These are phyloP conservation scores for Striga hermonthica DNA, from an alignment of 305 asterid species.

Conservation along the genomic window DNA sequence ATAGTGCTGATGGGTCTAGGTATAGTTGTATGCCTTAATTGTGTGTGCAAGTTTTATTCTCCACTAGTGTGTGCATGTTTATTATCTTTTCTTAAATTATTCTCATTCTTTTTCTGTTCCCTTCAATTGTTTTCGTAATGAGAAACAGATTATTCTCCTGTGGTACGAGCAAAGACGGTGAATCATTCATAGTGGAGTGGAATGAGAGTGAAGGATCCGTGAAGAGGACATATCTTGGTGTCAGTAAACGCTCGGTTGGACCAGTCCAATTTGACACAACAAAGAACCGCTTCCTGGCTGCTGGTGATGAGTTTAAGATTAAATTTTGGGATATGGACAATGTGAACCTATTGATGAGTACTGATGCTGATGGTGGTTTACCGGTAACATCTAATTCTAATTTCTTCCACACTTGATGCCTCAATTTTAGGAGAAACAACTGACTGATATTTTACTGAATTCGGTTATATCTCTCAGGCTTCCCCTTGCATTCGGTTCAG, in stretches of 20 bases:
- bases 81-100: neutral
- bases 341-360: constrained; percentile 39
- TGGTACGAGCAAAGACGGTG: constrained; percentile 72
- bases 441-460: constrained; percentile 18
- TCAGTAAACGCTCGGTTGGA: constrained; percentile 53
- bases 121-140: neutral
- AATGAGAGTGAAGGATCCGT: constrained; percentile 68
- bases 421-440: constrained; percentile 9
- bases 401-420: constrained; percentile 16
- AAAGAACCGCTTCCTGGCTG: constrained; percentile 63
- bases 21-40: constrained; percentile 23
- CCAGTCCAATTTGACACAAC: constrained; percentile 73
- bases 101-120: neutral
- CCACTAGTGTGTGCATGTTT: no score
- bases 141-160: constrained; percentile 64
- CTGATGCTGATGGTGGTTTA: constrained; percentile 73
- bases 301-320: constrained; percentile 66
- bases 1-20: constrained; percentile 53
- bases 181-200: constrained; percentile 68
- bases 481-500: constrained; percentile 63
- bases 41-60: neutral
- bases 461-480: constrained; percentile 43
- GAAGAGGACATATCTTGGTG: constrained; percentile 58
- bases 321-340: constrained; percentile 81
- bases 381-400: constrained; percentile 42